These are phyloP conservation scores for Cladobotryum mycophilum DNA, from an alignment of 2,329 filamentous ascomycete genomes.

Conservation along the genomic window DNA sequence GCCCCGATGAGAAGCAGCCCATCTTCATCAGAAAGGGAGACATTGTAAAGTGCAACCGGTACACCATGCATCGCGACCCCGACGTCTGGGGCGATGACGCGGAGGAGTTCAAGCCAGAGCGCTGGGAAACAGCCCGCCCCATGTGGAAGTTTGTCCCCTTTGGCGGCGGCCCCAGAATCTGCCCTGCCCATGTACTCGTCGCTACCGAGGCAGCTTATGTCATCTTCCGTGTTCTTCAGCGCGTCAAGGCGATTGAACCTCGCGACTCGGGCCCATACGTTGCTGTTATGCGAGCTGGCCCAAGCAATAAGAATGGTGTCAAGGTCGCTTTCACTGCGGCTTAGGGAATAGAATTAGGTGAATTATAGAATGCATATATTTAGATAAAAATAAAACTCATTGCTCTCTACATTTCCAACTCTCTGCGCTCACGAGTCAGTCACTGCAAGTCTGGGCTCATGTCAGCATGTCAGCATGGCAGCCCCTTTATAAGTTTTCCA, in stretches of 20 bases:
- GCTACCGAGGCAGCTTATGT: too few species aligned
- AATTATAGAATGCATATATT: too few species aligned
- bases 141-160: constrained; percentile 22
- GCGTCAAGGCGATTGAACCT: constrained; percentile 8
- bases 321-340: constrained; percentile 5
- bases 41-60: constrained; percentile 31
- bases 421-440: too few species aligned
- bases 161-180: constrained; percentile 21
- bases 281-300: constrained; percentile 11
- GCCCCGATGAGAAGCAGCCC: constrained; percentile 38
- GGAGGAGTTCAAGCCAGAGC: constrained; percentile 34
- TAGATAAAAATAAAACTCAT: too few species aligned
- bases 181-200: constrained; percentile 7
- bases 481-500: too few species aligned
- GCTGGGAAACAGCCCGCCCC: constrained; percentile 24
- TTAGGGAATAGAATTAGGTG: too few species aligned
- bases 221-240: too few species aligned
- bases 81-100: constrained; percentile 34
- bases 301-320: constrained; percentile 10
- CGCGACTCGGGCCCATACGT: constrained; percentile 10
- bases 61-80: constrained; percentile 29
- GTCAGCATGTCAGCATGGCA: too few species aligned
- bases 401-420: too few species aligned
- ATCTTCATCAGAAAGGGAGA: constrained; percentile 43
- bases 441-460: too few species aligned